A percentile compares a stretch with the other conserved stretches of the same genome.
phyloP scores from a whole-genome alignment of 441 rosid genomes.

The Kokia cookei region DNA sequence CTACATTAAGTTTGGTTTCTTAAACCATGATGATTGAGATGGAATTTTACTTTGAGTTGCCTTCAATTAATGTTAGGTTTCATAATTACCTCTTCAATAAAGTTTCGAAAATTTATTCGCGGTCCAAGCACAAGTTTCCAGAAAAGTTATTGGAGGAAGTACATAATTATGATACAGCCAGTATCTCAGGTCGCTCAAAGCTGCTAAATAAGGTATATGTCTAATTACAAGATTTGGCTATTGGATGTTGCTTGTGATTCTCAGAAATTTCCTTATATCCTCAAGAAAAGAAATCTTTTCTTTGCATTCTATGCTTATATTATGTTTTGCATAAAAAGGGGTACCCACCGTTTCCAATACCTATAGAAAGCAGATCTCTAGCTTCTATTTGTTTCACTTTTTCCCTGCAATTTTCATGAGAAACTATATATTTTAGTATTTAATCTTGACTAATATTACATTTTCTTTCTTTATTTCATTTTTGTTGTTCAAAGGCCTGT shows the following conservation, averaged over 20 bases:
- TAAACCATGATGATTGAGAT: not conserved
- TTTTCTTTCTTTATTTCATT: not conserved
- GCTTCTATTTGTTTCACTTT: not conserved
- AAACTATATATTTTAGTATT: not conserved
- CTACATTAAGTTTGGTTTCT: not conserved
- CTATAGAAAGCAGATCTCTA: not conserved
- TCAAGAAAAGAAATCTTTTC: not conserved
- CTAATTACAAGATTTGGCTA: not conserved
- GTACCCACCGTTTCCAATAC: not conserved
- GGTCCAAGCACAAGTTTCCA: constrained; percentile 51
- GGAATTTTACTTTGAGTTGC: not conserved
- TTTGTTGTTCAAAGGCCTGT: not conserved
- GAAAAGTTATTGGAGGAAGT: constrained; percentile 41
- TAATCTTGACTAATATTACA: not conserved
- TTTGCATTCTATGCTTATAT: not conserved
- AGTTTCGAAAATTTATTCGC: constrained; percentile 31
- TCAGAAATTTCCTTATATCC: not conserved
- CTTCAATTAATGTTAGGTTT: constrained; percentile 32
- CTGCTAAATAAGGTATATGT: constrained; percentile 41
- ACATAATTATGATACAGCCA: constrained; percentile 22
- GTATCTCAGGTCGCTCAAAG: constrained; percentile 40
- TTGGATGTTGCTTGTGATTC: constrained; percentile 1
- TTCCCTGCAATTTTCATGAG: not conserved
- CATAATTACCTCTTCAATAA: not conserved
- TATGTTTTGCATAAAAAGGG: not conserved